Conservation (phyloP, 495 filamentous ascomycete species). For the Evernia prunastri region DNA sequence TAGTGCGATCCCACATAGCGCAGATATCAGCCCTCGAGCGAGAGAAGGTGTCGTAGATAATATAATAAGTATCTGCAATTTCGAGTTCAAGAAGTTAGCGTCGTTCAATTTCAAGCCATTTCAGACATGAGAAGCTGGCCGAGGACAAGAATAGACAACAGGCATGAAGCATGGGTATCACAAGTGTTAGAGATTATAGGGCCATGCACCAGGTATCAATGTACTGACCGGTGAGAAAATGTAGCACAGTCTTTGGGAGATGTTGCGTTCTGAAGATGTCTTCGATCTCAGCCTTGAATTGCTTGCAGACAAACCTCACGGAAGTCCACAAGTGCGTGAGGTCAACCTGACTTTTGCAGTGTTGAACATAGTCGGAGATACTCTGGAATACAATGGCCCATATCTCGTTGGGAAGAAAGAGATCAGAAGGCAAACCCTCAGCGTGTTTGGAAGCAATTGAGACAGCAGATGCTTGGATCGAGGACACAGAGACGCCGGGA, state of each 20-base stretch:
- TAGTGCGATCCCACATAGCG: neutral
- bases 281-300: neutral
- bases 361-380: neutral
- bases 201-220: neutral
- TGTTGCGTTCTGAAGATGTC: neutral
- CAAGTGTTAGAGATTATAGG: neutral
- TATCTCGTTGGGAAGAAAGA: neutral
- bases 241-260: neutral
- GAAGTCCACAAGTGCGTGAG: neutral
- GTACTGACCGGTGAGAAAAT: neutral
- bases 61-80: neutral
- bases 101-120: neutral
- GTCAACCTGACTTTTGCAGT: slow-evolving; percentile 2
- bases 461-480: neutral
- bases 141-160: neutral
- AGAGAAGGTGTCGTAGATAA: neutral
- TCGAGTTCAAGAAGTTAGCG: neutral
- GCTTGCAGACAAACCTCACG: neutral
- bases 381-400: neutral
- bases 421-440: neutral
- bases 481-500: neutral
- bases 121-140: neutral
- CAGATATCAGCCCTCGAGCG: neutral
- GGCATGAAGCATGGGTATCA: neutral
- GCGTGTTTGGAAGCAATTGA: neutral